These are phyloP conservation scores for Spergularia marina DNA, from an alignment of 148 eudicot species.

Conservation along the genomic window DNA sequence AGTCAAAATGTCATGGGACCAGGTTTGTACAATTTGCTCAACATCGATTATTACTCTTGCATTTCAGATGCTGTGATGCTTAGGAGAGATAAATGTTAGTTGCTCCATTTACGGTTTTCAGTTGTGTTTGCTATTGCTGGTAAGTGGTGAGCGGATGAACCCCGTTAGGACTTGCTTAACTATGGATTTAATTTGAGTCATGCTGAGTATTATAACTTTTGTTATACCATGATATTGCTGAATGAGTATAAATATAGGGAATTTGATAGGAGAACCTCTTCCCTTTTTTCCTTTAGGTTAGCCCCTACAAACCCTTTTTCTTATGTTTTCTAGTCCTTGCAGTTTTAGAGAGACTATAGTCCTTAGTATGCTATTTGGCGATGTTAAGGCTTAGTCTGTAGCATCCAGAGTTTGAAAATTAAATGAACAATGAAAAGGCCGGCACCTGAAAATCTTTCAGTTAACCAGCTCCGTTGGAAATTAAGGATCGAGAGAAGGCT, in stretches of 20 bases:
- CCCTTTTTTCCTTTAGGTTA: no score
- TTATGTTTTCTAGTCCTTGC: no score
- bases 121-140: background rate
- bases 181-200: background rate
- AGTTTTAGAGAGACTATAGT: no score
- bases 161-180: background rate
- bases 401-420: no score
- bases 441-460: no score
- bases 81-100: background rate
- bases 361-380: no score
- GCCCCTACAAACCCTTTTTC: no score
- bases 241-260: background rate
- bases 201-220: background rate
- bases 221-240: background rate
- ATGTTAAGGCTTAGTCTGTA: no score
- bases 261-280: no score
- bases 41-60: background rate
- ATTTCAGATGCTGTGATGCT: background rate
- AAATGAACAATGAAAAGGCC: no score
- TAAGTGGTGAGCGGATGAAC: background rate
- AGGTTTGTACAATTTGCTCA: conserved; percentile 46
- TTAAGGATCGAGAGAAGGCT: no score
- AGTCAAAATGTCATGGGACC: conserved; percentile 71
- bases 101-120: background rate
- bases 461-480: no score